Evolutionary conservation across 352 stramenopile species (phyloP).

Genomic region (Discostella stelligera): DNA sequence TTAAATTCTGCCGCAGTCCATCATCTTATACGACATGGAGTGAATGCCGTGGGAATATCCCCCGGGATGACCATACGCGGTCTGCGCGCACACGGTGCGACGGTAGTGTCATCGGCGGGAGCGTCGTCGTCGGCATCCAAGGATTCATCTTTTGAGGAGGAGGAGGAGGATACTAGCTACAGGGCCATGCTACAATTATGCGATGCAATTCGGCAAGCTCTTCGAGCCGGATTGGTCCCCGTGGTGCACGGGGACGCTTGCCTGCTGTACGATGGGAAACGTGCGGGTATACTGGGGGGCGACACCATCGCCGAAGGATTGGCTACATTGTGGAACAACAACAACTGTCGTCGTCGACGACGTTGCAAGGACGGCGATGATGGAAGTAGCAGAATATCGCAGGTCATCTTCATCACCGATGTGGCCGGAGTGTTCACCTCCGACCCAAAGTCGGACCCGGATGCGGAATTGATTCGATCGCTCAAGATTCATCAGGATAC

Average conservation of each 20-base stretch:
- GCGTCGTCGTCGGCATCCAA: neutral
- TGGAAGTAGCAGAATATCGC: slow-evolving; percentile 8
- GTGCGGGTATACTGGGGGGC: slow-evolving; percentile 62
- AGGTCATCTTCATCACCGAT: slow-evolving; percentile 73
- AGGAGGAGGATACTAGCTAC: slow-evolving; percentile 9
- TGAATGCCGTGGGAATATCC: slow-evolving; percentile 69
- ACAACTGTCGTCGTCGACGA: too few species aligned
- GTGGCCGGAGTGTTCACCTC: slow-evolving; percentile 67
- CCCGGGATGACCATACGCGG: slow-evolving; percentile 54
- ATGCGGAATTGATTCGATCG: slow-evolving; percentile 51
- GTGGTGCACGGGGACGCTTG: slow-evolving; percentile 78
- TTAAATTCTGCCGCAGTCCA: slow-evolving; percentile 61
- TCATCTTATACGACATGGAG: slow-evolving; percentile 44
- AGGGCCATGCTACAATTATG: slow-evolving; percentile 29
- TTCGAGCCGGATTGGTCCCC: slow-evolving; percentile 63
- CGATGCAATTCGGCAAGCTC: slow-evolving; percentile 30
- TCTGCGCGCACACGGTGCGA: slow-evolving; percentile 50
- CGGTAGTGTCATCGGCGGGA: neutral
- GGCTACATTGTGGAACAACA: slow-evolving; percentile 37
- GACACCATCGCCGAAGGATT: slow-evolving; percentile 68
- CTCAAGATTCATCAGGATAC: slow-evolving; percentile 47
- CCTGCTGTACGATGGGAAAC: slow-evolving; percentile 44
- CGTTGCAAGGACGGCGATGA: neutral
- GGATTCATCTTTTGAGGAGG: slow-evolving; percentile 3
- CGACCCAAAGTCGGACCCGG: slow-evolving; percentile 55